These are phyloP conservation scores for Berkeleyomyces basicola DNA, from an alignment of 2,329 filamentous ascomycete species.

Conservation along the genomic window DNA sequence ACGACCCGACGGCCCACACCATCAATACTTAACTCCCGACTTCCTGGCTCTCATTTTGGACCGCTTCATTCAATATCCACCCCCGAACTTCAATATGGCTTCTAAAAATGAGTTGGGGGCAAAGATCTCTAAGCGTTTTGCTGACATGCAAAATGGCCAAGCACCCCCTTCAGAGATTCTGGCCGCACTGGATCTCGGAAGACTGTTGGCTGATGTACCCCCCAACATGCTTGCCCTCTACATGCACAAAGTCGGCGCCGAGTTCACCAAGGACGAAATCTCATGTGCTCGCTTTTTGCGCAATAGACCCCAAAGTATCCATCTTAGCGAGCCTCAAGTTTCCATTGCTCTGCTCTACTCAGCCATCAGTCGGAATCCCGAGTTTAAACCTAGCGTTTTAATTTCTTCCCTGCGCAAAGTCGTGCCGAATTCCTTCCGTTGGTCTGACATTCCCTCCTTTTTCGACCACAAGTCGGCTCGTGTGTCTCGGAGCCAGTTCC, in stretches of 20 bases:
- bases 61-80: slow-evolving; percentile 72
- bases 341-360: slow-evolving; percentile 59
- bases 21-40: slow-evolving; percentile 47
- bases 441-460: slow-evolving; percentile 55
- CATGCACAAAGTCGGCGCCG: slow-evolving; percentile 58
- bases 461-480: slow-evolving; percentile 69
- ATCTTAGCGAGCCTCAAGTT: slow-evolving; percentile 67
- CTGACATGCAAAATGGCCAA: slow-evolving; percentile 27
- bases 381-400: slow-evolving; percentile 35
- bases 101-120: slow-evolving; percentile 52
- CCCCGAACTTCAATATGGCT: slow-evolving; percentile 66
- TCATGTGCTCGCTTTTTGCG: slow-evolving; percentile 39
- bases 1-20: slow-evolving; percentile 42
- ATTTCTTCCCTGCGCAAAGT: slow-evolving; percentile 47
- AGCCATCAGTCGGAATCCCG: slow-evolving; percentile 39
- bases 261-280: slow-evolving; percentile 62
- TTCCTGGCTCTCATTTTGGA: slow-evolving; percentile 72
- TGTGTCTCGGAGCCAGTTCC: slow-evolving; percentile 64
- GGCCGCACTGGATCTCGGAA: slow-evolving; percentile 51
- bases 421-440: slow-evolving; percentile 45
- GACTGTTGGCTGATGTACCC: slow-evolving; percentile 43
- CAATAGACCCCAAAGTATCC: slow-evolving; percentile 34
- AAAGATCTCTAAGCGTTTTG: slow-evolving; percentile 52
- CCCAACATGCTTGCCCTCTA: slow-evolving; percentile 42
- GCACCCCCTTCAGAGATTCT: slow-evolving; percentile 55